Conservation (phyloP, 345 rosid genomes). For the Eucalyptus caleyi region DNA sequence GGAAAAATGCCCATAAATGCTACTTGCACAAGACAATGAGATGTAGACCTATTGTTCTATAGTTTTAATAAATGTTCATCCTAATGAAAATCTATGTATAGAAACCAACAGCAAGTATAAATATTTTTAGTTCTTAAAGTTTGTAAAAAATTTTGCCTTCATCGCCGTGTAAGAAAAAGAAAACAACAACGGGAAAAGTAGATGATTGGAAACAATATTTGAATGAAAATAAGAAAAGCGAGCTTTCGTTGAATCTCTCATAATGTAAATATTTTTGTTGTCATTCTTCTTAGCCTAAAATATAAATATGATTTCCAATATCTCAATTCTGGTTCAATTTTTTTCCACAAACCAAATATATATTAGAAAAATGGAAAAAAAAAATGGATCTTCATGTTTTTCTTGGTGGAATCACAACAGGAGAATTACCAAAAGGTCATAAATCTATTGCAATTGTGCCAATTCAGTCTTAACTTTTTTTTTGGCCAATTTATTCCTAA, state of each 20-base stretch:
- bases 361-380: too few species aligned
- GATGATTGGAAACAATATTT: neutral
- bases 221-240: neutral
- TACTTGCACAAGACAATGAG: neutral
- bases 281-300: too few species aligned
- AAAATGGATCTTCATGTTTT: neutral
- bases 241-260: neutral
- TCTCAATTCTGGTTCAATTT: neutral
- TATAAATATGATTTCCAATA: neutral
- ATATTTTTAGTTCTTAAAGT: neutral
- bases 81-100: neutral
- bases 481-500: too few species aligned
- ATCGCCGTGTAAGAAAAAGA: neutral
- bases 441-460: too few species aligned
- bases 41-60: neutral
- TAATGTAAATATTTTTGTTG: neutral
- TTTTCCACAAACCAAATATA: neutral
- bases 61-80: neutral
- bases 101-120: neutral
- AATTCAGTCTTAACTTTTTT: too few species aligned
- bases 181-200: neutral
- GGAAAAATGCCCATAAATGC: neutral
- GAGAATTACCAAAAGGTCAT: too few species aligned
- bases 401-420: neutral
- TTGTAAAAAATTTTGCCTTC: neutral